Conservation (phyloP, 805 yeast genomes). For the Grigorovia transvaalensis region DNA sequence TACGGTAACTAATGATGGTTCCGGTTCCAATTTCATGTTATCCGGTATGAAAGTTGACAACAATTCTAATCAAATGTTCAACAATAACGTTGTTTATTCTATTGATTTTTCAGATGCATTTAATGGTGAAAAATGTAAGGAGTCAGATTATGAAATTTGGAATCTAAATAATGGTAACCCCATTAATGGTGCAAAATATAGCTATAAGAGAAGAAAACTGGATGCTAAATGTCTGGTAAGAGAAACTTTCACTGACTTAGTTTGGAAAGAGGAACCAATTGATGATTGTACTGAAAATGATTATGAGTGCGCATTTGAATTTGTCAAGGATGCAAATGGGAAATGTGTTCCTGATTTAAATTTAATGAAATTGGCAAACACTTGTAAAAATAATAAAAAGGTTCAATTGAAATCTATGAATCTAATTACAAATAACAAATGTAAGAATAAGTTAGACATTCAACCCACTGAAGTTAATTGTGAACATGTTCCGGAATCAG, state of each 20-base stretch:
- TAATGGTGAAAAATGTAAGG: slow-evolving; percentile 32
- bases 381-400: slow-evolving; percentile 12
- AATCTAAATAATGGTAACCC: slow-evolving; percentile 36
- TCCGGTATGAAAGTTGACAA: slow-evolving; percentile 29
- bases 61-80: background rate
- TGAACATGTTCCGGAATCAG: slow-evolving; percentile 10
- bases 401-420: slow-evolving; percentile 10
- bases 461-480: slow-evolving; percentile 25
- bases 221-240: slow-evolving; percentile 48
- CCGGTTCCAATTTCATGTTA: slow-evolving; percentile 48
- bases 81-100: slow-evolving; percentile 13
- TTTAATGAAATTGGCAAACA: slow-evolving; percentile 11
- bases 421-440: slow-evolving; percentile 12
- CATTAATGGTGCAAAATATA: slow-evolving; percentile 58
- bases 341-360: slow-evolving; percentile 38
- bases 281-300: slow-evolving; percentile 50
- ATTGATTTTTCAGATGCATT: slow-evolving; percentile 53
- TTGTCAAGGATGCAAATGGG: slow-evolving; percentile 29
- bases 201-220: slow-evolving; percentile 51
- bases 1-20: slow-evolving; percentile 58
- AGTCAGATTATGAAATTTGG: slow-evolving; percentile 55
- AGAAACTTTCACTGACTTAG: slow-evolving; percentile 29
- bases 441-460: slow-evolving; percentile 17
- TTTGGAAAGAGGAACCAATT: slow-evolving; percentile 44
- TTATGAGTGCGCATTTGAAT: slow-evolving; percentile 59